Evolutionary conservation across 148 eudicot genomes (phyloP), one percentile per base, ranked within the genome.

Genomic region (Cornus controversa): DNA sequence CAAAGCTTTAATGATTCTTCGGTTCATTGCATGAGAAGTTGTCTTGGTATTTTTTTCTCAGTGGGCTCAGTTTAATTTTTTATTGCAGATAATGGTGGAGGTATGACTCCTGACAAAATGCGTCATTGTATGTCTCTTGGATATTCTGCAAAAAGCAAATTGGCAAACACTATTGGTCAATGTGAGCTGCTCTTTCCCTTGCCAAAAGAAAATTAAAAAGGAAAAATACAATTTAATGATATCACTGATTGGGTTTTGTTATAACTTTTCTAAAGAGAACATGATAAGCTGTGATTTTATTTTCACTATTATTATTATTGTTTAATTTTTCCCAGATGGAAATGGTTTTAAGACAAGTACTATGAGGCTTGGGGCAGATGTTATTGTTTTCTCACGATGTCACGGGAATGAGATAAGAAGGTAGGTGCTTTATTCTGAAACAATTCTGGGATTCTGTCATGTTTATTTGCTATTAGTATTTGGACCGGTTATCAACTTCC

Each of bases 331-430:
- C 18, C 50, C 86, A 92, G 97, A 93, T 83, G 97, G 95, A 77
- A 93, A 93, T 84, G 97, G 95, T 69, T 93, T 93, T 36, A 93
- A 93, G 89, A 93, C 97, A 22, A 93, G 97, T 81, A 93, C 97
- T 1, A 93, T 93, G 97, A 91, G 97, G 82, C 95, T 93, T 72
- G 95, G 95, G 31, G 95, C 97, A n/a, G 97, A 91, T 86, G 95
- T 91, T 42, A 93, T 93, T 75, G 97, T 93, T 29, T 91, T 93
- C 79, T 85, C 95, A 31, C 85, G 87, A 11, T 87, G 90, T 78
- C 45, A 72, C 29, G 88, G 85, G 67, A 79, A 75, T 63, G 79
- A 83, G 20, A 90, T 89, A 66, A 72, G 67, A 79, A 84, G 94
- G 97, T 90, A 78, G 45, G 29, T 57, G 69, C 40, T 66, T 63